Evolutionary conservation across 1,284 basidiomycete species (phyloP).

Genomic region (Trichosporon sp.): DNA sequence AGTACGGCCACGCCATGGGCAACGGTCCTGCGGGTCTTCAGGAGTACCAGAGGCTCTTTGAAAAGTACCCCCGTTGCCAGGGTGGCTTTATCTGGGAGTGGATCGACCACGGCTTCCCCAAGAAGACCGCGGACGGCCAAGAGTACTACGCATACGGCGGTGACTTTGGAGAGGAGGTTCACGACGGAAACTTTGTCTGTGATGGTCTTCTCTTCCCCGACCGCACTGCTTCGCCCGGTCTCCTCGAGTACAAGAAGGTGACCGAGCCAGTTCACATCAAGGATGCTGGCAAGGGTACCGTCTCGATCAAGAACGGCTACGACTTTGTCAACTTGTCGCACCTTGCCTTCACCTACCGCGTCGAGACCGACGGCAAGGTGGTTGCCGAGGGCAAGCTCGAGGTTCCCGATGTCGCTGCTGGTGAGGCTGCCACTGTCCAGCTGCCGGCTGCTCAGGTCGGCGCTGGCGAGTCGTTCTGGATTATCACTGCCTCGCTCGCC

Average conservation of each 20-base stretch:
- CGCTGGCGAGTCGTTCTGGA: conserved; percentile 13
- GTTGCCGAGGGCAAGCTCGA: conserved; percentile 16
- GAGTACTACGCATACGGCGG: too few relatives aligned
- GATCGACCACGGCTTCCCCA: too few relatives aligned
- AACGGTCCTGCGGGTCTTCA: conserved; percentile 34
- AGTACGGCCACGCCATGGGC: conserved; percentile 39
- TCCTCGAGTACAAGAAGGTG: conserved; percentile 33
- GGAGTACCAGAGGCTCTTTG: conserved; percentile 33
- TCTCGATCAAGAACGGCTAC: conserved; percentile 23
- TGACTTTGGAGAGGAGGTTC: too few relatives aligned
- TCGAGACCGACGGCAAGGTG: conserved; percentile 23
- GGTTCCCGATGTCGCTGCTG: background rate
- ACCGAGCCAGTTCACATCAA: conserved; percentile 28
- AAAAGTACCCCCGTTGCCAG: conserved; percentile 31
- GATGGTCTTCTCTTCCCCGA: too few relatives aligned
- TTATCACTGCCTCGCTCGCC: conserved; percentile 15
- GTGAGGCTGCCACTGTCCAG: background rate
- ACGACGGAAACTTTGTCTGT: too few relatives aligned
- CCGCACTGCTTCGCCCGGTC: conserved; percentile 21
- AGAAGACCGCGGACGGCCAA: too few relatives aligned
- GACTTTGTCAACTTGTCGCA: conserved; percentile 24
- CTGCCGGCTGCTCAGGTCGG: background rate
- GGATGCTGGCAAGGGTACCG: too few relatives aligned
- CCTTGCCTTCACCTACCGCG: conserved; percentile 24
- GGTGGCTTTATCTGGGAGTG: too few relatives aligned